Conservation (phyloP, 257 asterid species). For the Lavandula angustifolia region DNA sequence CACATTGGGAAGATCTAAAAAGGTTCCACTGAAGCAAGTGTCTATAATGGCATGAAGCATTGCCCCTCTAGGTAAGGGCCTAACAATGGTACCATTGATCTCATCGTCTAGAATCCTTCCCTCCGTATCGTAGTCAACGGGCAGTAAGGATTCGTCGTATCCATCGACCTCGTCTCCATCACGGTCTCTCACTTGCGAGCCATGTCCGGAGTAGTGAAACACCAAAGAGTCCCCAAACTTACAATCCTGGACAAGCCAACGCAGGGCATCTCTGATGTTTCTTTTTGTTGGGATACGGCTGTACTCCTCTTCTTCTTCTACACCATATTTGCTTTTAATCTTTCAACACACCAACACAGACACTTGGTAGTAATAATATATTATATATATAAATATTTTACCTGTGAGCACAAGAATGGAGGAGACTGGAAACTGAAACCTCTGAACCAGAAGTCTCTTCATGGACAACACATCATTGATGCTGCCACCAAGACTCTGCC, state of each 20-base stretch:
- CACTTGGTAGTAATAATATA: no score
- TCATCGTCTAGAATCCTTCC: constrained; percentile 86
- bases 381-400: constrained; percentile 7
- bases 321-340: constrained; percentile 12
- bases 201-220: constrained; percentile 88
- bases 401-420: constrained; percentile 71
- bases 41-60: constrained; percentile 80
- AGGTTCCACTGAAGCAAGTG: constrained; percentile 86
- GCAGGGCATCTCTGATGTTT: constrained; percentile 62
- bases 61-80: constrained; percentile 77
- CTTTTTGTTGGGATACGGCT: constrained; percentile 61
- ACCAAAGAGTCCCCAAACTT: constrained; percentile 78
- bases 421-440: constrained; percentile 59
- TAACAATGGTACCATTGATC: constrained; percentile 65
- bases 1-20: constrained; percentile 61
- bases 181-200: constrained; percentile 56
- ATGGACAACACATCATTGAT: constrained; percentile 54
- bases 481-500: constrained; percentile 60
- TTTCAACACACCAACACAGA: no score
- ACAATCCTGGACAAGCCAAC: constrained; percentile 75
- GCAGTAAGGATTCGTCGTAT: constrained; percentile 68
- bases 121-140: constrained; percentile 69
- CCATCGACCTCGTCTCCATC: constrained; percentile 85
- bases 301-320: constrained; percentile 66
- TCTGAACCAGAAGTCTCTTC: constrained; percentile 50